Evolutionary conservation across 2,329 filamentous ascomycete genomes (phyloP), one percentile per base, ranked within the genome.

Genomic region (Diaporthe aspalathi): DNA sequence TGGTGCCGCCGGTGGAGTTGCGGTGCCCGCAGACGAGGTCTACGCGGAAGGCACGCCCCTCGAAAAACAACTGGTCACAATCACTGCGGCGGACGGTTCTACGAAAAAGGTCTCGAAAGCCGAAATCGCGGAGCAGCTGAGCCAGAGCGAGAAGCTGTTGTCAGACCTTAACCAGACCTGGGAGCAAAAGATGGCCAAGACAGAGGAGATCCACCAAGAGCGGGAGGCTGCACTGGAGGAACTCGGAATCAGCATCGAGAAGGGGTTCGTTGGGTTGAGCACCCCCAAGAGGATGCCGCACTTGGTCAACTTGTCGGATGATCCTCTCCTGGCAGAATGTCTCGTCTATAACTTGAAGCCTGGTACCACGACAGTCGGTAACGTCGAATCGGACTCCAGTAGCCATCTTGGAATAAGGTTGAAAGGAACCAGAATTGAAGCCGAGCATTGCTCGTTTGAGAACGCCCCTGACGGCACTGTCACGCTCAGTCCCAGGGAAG

Each of bases 281-380:
- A 98, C 95, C 24, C 96, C 96, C 0, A 99, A 99, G 84, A 98
- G 98, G 83, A 99, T 98, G 94, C 96, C 96, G 11, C 96, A 99
- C 90, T 84, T 99, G 82, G 96, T 99, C 82, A 99, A 99, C 80
- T 84, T 99, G 76, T 98, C 95, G n/a, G 93, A 96, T 79, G 93
- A 96, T 78, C 96, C 96, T 11, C 86, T 99, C 40, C 87, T 99
- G 54, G 95, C 95, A 6, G 96, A 99, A 83, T 99, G 96, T 82
- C 85, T 99, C 71, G 94, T 99, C 49, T 99, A 99, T 84, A 99
- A 99, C 78, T 89, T 99, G 76, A 99, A 99, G 81, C 95, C 96
- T 8, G 96, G 96, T 40, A 93, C 90, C 11, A 99, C 96, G 0
- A 95, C 93, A 0, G 96, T 99, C 24, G 96, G 96, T 24, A 98